Evolutionary conservation across 352 stramenopile genomes (phyloP), one percentile per base, ranked within the genome.

Genomic region (Pythium rhizo-oryzae): DNA sequence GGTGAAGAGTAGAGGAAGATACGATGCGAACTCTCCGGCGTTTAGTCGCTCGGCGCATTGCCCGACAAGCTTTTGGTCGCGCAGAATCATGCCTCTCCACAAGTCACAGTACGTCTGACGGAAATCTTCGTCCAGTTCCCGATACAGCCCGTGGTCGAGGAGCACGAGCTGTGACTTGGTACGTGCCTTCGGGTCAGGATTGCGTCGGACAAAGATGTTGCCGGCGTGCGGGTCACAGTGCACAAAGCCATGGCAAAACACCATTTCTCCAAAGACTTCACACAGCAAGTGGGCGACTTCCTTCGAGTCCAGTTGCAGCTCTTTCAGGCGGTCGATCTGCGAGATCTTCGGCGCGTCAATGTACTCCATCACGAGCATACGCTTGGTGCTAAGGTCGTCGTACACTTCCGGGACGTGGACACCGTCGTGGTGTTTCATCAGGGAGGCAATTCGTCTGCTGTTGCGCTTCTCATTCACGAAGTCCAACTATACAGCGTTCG

Each of bases 311-410:
- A 99, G 79, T 0, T 91, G 91, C 50, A 93, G 73, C 8, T 78
- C 79, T 51, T 82, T 56, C 39, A 99, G 96, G 18, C 77, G 79
- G 37, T 94, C 77, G 30, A 93, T 55, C 65, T 99, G 80, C 39
- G 93, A 99, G 57, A 98, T 94, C 71, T 97, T 96, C 41, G 97
- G 95, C 6, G 96, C 97, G 59, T 93, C 76, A 67, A 99, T 98
- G 74, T 98, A 99, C 72, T 97, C 89, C 97, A 99, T 99, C 15
- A 91, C 98, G 19, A 99, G 81, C 51, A 99, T 86, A 43, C 91
- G 75, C 52, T 84, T 77, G n/a, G 88, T 87, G 43, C 94, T 98
- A 39, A 95, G 78, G 12, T 97, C 76, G 59, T 93, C 87, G 72
- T 90, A 92, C 25, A 95, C 85, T 15, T 85, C 71, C 0, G 96